Conservation (phyloP, 306 rosid genomes). For the Gynostemma pentaphyllum region DNA sequence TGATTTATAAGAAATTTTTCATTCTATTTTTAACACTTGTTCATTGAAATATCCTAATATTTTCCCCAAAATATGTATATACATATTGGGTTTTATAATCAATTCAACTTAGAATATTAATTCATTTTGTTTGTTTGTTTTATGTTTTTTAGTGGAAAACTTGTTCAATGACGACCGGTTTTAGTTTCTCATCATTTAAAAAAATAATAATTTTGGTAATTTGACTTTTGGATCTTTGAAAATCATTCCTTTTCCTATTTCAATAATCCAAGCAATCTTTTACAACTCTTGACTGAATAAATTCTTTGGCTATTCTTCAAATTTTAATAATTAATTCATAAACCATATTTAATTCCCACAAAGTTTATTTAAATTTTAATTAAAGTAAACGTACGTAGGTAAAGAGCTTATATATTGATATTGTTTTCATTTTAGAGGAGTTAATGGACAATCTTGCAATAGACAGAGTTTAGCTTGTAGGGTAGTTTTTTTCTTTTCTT, state of each 20-base stretch:
- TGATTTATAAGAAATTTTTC: too few relatives aligned
- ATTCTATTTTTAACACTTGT: neutral
- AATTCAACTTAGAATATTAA: neutral
- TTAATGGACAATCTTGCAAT: too few relatives aligned
- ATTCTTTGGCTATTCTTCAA: neutral
- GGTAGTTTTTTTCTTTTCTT: too few relatives aligned
- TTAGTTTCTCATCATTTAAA: neutral
- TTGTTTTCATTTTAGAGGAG: too few relatives aligned
- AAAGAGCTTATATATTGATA: too few relatives aligned
- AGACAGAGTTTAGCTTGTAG: too few relatives aligned
- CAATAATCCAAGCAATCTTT: neutral
- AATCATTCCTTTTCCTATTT: neutral
- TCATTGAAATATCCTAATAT: neutral
- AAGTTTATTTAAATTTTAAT: too few relatives aligned
- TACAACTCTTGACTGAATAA: neutral
- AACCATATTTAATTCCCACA: too few relatives aligned
- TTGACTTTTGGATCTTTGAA: neutral
- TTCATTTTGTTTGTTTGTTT: neutral
- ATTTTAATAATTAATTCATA: too few relatives aligned
- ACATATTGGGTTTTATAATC: neutral
- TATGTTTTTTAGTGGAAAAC: neutral
- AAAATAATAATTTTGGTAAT: neutral
- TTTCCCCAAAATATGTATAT: neutral
- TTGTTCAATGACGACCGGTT: neutral
- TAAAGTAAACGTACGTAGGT: too few relatives aligned